Conservation (phyloP, 1,284 basidiomycete species). For the Schizopora paradoxa region DNA sequence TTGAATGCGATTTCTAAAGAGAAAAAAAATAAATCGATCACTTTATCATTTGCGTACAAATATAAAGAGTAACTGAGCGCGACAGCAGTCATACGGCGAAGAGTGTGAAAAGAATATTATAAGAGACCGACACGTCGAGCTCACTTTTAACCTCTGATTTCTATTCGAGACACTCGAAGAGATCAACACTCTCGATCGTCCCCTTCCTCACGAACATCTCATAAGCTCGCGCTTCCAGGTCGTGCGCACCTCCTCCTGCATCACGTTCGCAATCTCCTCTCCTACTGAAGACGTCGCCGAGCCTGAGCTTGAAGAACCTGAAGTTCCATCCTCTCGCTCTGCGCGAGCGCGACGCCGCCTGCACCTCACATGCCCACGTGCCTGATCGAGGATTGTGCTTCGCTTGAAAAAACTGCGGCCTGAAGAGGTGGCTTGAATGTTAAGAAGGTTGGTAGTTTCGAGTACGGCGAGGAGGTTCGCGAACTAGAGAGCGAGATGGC, state of each 20-base stretch:
- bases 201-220: conserved; percentile 21
- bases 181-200: conserved; percentile 25
- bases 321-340: too few relatives aligned
- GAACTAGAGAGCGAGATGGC: conserved; percentile 73
- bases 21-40: too few relatives aligned
- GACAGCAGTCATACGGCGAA: too few relatives aligned
- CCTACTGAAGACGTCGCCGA: too few relatives aligned
- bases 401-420: conserved; percentile 44
- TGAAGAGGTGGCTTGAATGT: conserved; percentile 38
- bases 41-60: too few relatives aligned
- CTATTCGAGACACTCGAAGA: conserved; percentile 44
- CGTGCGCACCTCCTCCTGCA: conserved; percentile 60
- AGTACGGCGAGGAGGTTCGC: conserved; percentile 63
- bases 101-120: too few relatives aligned
- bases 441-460: conserved; percentile 65
- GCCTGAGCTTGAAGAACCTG: too few relatives aligned
- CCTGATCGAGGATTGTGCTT: conserved; percentile 51
- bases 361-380: too few relatives aligned
- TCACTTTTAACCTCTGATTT: too few relatives aligned
- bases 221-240: conserved; percentile 64
- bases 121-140: too few relatives aligned
- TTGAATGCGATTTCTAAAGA: too few relatives aligned
- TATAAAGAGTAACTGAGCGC: too few relatives aligned
- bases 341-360: conserved; percentile 32
- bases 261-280: conserved; percentile 37